Evolutionary conservation across 768 basidiomycete genomes (phyloP).

Genomic region (Pulveroboletus sp.): DNA sequence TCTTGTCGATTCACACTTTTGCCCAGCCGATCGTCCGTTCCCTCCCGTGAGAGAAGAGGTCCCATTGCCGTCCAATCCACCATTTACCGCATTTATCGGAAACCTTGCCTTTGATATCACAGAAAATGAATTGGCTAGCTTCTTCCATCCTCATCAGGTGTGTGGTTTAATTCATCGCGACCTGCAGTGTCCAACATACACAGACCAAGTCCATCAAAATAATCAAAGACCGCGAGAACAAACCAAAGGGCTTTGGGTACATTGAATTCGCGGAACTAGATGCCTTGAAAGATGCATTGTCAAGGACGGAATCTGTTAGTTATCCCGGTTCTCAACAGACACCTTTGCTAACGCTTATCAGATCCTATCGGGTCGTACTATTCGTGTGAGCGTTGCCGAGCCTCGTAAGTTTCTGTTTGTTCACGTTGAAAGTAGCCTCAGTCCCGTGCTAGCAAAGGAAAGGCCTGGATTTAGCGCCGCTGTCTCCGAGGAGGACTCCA

Average conservation of each 20-base stretch:
- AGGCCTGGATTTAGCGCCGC: conserved; percentile 51
- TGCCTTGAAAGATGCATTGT: conserved; percentile 77
- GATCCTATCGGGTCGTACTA: conserved; percentile 69
- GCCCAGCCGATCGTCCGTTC: conserved; percentile 51
- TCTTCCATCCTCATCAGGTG: conserved; percentile 69
- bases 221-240: conserved; percentile 88
- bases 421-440: conserved; percentile 6
- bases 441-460: conserved; percentile 62
- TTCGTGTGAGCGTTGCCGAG: conserved; percentile 94
- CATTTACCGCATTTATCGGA: conserved; percentile 95
- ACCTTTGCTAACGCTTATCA: conserved; percentile 25
- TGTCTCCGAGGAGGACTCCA: conserved; percentile 61
- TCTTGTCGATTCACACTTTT: conserved; percentile 12
- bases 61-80: conserved; percentile 91
- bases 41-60: conserved; percentile 78
- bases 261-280: conserved; percentile 90
- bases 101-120: conserved; percentile 92
- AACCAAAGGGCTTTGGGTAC: conserved; percentile 97
- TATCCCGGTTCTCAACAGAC: background rate
- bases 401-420: conserved; percentile 60
- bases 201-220: conserved; percentile 86
- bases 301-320: conserved; percentile 64
- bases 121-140: conserved; percentile 74
- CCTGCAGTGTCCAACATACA: conserved; percentile 1
- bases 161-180: conserved; percentile 8